Evolutionary conservation across 192 early-diverging fungal species (phyloP).

Genomic region (Coemansia guatemalensis): DNA sequence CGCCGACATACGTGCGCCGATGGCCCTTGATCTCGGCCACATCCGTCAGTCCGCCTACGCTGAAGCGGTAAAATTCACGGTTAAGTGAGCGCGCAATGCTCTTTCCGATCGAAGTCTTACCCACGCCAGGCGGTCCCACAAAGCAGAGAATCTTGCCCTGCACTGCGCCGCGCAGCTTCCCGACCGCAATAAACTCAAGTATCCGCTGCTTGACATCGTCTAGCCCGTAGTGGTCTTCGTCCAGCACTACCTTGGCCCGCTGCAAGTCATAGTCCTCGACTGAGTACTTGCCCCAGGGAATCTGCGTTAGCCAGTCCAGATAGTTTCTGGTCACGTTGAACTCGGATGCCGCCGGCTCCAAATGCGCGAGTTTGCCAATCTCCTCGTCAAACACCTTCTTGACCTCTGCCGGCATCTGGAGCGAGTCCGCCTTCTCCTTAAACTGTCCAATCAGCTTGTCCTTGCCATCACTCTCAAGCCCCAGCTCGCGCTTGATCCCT

Average conservation of each 20-base stretch:
- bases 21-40: constrained; percentile 99
- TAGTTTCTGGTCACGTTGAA: constrained; percentile 99
- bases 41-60: constrained; percentile 95
- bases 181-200: constrained; percentile 98
- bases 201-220: constrained; percentile 99
- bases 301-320: constrained; percentile 96
- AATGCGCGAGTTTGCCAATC: constrained; percentile 85
- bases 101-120: constrained; percentile 98
- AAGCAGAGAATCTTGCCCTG: constrained; percentile 99
- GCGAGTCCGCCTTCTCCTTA: constrained; percentile 77
- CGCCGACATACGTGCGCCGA: constrained; percentile 97
- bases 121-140: constrained; percentile 98
- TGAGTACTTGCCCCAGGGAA: constrained; percentile 93
- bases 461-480: constrained; percentile 96
- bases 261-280: constrained; percentile 92
- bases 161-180: constrained; percentile 91
- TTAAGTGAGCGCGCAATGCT: constrained; percentile 93
- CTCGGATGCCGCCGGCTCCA: constrained; percentile 95
- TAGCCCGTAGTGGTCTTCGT: constrained; percentile 99
- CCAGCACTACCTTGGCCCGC: constrained; percentile 84
- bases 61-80: constrained; percentile 95
- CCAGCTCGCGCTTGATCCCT: constrained; percentile 98
- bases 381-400: constrained; percentile 99
- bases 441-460: constrained; percentile 96
- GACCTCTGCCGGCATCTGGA: constrained; percentile 87